Conservation (phyloP, 1,284 basidiomycete species). For the Bondarzewia mesenterica region DNA sequence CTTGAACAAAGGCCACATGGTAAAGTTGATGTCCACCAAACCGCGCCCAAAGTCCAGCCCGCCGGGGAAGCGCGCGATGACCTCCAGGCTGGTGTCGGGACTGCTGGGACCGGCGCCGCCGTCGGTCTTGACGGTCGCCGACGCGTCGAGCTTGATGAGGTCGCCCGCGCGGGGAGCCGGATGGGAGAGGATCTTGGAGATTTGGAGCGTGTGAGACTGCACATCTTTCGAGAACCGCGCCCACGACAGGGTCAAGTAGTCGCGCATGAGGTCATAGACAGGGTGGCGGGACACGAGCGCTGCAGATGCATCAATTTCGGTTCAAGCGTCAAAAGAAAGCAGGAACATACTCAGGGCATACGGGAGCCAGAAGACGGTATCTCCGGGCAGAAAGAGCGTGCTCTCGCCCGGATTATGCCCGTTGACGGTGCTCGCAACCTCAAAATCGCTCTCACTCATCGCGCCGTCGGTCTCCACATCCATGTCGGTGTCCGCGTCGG, state of each 20-base stretch:
- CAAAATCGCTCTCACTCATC: constrained; percentile 77
- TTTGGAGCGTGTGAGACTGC: constrained; percentile 78
- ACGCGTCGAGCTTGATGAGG: constrained; percentile 75
- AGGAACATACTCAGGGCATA: constrained; percentile 75
- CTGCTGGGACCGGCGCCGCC: constrained; percentile 14
- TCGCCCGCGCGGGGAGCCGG: constrained; percentile 85
- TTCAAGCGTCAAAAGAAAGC: too few relatives aligned
- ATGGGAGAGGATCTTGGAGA: constrained; percentile 75
- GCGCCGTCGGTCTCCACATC: constrained; percentile 73
- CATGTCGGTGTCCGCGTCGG: constrained; percentile 54
- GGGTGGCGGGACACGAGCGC: constrained; percentile 85
- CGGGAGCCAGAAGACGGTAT: constrained; percentile 89
- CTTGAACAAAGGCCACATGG: constrained; percentile 97
- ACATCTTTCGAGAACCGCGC: constrained; percentile 90
- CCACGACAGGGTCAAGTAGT: constrained; percentile 89
- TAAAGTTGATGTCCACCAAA: constrained; percentile 83
- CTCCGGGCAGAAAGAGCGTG: constrained; percentile 77
- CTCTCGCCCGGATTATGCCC: constrained; percentile 76
- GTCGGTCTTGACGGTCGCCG: constrained; percentile 39
- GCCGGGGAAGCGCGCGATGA: constrained; percentile 79
- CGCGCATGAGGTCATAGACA: constrained; percentile 88
- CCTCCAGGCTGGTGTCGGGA: constrained; percentile 64
- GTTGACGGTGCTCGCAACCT: constrained; percentile 59
- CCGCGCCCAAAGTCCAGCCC: constrained; percentile 80
- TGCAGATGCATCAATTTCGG: constrained; percentile 23